A percentile compares a stretch with the other conserved stretches of the same genome.
phyloP scores from a whole-genome alignment of 2,329 filamentous ascomycete species.

The Pseudogymnoascus pannorum region DNA sequence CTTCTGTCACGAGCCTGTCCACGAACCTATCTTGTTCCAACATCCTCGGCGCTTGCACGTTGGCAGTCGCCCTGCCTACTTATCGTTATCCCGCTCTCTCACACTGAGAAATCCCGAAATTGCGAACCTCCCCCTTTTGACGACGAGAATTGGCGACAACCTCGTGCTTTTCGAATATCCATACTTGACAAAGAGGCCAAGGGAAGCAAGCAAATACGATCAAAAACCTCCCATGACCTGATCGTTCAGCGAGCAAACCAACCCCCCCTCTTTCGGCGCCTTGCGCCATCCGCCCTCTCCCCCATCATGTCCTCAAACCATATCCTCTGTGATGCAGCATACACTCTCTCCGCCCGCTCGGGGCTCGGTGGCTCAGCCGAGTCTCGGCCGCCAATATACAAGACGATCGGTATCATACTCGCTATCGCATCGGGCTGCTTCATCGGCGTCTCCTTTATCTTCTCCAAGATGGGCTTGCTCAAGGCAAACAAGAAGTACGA shows the following conservation, averaged over 20 bases:
- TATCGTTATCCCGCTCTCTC: neutral
- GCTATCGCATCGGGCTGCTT: slow-evolving; percentile 84
- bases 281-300: neutral
- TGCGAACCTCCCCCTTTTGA: neutral
- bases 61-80: neutral
- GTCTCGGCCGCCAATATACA: slow-evolving; percentile 48
- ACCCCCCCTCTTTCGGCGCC: neutral
- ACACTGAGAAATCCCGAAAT: neutral
- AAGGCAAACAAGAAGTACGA: slow-evolving; percentile 95
- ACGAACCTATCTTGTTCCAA: neutral
- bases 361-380: neutral
- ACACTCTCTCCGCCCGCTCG: neutral
- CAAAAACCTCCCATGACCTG: neutral
- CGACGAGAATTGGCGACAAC: neutral
- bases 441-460: slow-evolving; percentile 88
- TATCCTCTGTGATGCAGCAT: neutral
- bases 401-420: slow-evolving; percentile 76
- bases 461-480: slow-evolving; percentile 89
- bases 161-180: neutral
- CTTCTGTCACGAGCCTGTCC: neutral
- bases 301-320: neutral
- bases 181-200: neutral
- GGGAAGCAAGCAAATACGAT: neutral
- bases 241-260: neutral
- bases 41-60: neutral